Conservation (phyloP, 805 yeast genomes). For the Candida succiphila region DNA sequence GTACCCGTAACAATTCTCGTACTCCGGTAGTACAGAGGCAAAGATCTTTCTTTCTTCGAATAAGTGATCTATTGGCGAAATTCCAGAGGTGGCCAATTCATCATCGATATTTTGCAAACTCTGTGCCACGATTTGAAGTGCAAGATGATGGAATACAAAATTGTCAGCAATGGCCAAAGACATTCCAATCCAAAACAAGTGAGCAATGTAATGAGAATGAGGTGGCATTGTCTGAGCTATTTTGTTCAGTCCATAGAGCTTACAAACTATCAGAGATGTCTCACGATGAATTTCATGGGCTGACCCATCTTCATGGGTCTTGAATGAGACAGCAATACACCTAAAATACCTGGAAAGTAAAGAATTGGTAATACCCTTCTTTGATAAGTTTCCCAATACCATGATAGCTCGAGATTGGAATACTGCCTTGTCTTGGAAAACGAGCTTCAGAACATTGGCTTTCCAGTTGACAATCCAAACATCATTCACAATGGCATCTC, state of each 20-base stretch:
- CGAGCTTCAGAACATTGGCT: constrained; percentile 50
- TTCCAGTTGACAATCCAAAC: constrained; percentile 61
- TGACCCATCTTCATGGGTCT: constrained; percentile 10
- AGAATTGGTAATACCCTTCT: constrained; percentile 52
- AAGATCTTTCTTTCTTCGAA: constrained; percentile 25
- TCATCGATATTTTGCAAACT: constrained; percentile 23
- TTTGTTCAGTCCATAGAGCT: constrained; percentile 35
- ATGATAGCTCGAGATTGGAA: constrained; percentile 61
- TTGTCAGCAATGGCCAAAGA: constrained; percentile 15
- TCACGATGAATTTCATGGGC: constrained; percentile 6
- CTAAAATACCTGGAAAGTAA: constrained; percentile 19
- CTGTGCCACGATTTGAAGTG: constrained; percentile 24
- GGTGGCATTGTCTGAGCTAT: constrained; percentile 38
- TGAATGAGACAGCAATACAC: constrained; percentile 18
- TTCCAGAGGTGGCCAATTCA: constrained; percentile 19
- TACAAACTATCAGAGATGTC: constrained; percentile 26
- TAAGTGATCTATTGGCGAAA: constrained; percentile 18
- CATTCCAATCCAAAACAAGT: constrained; percentile 38
- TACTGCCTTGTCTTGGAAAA: constrained; percentile 44
- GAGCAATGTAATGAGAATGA: constrained; percentile 34
- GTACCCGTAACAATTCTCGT: constrained; percentile 33
- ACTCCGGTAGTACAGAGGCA: constrained; percentile 28
- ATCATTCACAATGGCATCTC: constrained; percentile 34
- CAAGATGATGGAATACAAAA: constrained; percentile 18
- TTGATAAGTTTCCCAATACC: constrained; percentile 59